A percentile compares a stretch with the other conserved stretches of the same genome.
Evolutionary conservation across 306 rosid genomes (phyloP).

Genomic region (Cucurbita argyrosperma): DNA sequence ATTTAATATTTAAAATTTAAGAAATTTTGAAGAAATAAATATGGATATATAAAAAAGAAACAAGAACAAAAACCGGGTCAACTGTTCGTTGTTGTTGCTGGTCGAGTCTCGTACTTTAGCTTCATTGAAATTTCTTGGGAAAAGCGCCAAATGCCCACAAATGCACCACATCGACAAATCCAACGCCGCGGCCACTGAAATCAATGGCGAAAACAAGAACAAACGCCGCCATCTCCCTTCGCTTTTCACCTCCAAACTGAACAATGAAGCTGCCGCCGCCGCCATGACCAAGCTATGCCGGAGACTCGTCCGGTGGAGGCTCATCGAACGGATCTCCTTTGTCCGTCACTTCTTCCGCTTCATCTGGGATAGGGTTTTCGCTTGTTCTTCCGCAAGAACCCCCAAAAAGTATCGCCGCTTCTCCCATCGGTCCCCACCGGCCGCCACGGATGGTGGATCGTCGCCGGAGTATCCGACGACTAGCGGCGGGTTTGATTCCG

Average conservation of each 20-base stretch:
- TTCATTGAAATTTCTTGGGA: conserved; percentile 13
- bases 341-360: conserved; percentile 52
- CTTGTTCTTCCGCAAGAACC: conserved; percentile 42
- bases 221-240: neutral
- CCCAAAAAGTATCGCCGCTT: conserved; percentile 34
- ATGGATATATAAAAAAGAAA: neutral
- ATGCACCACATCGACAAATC: neutral
- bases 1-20: neutral
- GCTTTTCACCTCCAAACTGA: conserved; percentile 20
- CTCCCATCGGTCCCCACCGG: conserved; percentile 8
- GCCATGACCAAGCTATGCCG: conserved; percentile 60
- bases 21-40: neutral
- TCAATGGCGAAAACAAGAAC: conserved; percentile 8
- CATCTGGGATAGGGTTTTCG: conserved; percentile 56
- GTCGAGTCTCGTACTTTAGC: conserved; percentile 15
- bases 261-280: conserved; percentile 5
- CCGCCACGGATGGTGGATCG: neutral
- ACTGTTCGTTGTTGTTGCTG: conserved; percentile 29
- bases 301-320: conserved; percentile 44
- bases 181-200: neutral
- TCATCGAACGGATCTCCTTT: conserved; percentile 36
- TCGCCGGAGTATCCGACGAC: conserved; percentile 10
- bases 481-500: conserved; percentile 27
- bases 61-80: conserved; percentile 57
- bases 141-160: neutral